These are phyloP conservation scores for Penicillium sp. DNA, from an alignment of 2,329 filamentous ascomycete genomes.

Conservation along the genomic window DNA sequence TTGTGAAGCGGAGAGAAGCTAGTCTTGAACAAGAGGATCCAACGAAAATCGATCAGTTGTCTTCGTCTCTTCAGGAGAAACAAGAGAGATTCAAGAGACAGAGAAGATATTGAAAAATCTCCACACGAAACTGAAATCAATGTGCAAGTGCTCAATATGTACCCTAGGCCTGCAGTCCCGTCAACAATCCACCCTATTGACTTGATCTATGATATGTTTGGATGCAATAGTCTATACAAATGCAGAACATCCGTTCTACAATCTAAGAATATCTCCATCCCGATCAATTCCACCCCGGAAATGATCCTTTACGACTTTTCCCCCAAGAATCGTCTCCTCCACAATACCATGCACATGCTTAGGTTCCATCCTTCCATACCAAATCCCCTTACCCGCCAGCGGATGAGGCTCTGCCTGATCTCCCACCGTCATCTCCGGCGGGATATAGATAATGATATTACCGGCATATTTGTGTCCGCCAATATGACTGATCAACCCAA, in stretches of 20 bases:
- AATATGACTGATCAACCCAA: conserved; percentile 69
- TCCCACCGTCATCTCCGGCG: conserved; percentile 31
- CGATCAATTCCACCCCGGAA: conserved; percentile 83
- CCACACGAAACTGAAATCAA: not conserved
- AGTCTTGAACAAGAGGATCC: not conserved
- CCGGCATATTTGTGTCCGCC: conserved; percentile 95
- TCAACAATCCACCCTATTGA: not conserved
- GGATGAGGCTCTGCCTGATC: conserved; percentile 26
- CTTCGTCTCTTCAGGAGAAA: not conserved
- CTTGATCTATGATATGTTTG: not conserved
- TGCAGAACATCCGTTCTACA: conserved; percentile 22
- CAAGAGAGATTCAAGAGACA: not conserved
- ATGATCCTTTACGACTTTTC: conserved; percentile 80
- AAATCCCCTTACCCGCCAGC: conserved; percentile 58
- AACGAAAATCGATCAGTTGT: not conserved
- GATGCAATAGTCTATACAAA: conserved; percentile 1
- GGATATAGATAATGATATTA: conserved; percentile 82
- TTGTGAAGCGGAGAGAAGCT: not conserved
- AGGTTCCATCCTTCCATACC: conserved; percentile 79
- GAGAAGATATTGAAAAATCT: not conserved
- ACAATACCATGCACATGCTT: conserved; percentile 90
- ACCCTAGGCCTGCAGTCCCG: not conserved
- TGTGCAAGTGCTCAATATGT: too few species aligned
- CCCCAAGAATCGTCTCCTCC: conserved; percentile 79
- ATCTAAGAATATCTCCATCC: conserved; percentile 67